Conservation (phyloP, 2,329 filamentous ascomycete genomes). For the Tolypocladium nubicola region DNA sequence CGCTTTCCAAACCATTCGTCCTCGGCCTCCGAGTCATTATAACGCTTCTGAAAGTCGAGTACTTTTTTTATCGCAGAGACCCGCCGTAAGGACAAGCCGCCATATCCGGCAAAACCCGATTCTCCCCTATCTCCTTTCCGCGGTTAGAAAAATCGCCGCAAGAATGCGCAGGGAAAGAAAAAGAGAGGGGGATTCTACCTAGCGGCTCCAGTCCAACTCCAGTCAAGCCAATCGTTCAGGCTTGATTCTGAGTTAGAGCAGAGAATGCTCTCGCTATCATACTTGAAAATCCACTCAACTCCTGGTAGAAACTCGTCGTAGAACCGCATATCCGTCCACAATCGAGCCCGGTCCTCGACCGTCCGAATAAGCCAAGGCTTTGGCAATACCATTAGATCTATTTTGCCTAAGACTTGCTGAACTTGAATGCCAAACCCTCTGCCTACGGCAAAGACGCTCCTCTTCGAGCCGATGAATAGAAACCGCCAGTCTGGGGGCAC, state of each 20-base stretch:
- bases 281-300: constrained; percentile 44
- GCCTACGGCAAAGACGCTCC: constrained; percentile 33
- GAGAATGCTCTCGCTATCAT: constrained; percentile 42
- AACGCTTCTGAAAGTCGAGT: constrained; percentile 36
- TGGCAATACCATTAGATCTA: constrained; percentile 38
- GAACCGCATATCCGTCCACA: constrained; percentile 39
- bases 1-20: constrained; percentile 45
- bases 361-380: constrained; percentile 33
- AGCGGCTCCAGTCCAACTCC: constrained; percentile 42
- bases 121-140: constrained; percentile 8
- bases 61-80: constrained; percentile 37
- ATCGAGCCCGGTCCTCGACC: constrained; percentile 37
- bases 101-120: constrained; percentile 39
- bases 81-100: constrained; percentile 42
- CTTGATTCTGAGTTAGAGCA: constrained; percentile 40
- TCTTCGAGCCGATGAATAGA: constrained; percentile 38
- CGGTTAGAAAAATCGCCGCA: no score
- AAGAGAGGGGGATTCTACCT: constrained; percentile 20
- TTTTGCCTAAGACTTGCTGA: constrained; percentile 38
- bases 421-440: constrained; percentile 35
- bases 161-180: constrained; percentile 11
- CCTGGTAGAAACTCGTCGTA: constrained; percentile 39
- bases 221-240: constrained; percentile 41
- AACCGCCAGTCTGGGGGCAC: constrained; percentile 45
- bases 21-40: constrained; percentile 39